These are phyloP conservation scores for Neonectria magnoliae DNA, from an alignment of 2,329 filamentous ascomycete species.

Conservation along the genomic window DNA sequence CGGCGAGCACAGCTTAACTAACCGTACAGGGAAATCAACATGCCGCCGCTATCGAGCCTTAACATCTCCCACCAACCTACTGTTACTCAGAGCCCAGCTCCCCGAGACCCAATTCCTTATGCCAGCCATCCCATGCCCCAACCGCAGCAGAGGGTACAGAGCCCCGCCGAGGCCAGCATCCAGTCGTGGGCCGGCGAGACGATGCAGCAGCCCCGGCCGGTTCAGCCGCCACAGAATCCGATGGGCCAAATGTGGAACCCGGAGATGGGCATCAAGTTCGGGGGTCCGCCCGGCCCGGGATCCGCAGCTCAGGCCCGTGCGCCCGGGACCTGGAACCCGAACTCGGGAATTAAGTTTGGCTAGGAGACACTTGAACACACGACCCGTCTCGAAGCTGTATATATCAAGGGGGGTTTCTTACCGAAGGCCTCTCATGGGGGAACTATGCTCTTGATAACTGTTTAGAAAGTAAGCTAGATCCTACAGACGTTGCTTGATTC, in stretches of 20 bases:
- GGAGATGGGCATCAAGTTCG: conserved; percentile 83
- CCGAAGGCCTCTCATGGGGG: neutral
- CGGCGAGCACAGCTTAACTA: conserved; percentile 20
- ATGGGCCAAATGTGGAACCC: conserved; percentile 71
- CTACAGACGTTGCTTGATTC: neutral
- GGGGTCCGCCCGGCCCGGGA: conserved; percentile 49
- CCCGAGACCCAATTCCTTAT: conserved; percentile 32
- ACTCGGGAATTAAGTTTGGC: conserved; percentile 66
- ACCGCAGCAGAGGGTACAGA: conserved; percentile 34
- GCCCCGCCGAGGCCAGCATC: conserved; percentile 59
- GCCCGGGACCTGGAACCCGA: conserved; percentile 67
- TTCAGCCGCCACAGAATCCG: conserved; percentile 52
- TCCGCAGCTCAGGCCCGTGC: conserved; percentile 40
- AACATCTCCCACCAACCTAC: conserved; percentile 48
- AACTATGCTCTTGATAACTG: neutral
- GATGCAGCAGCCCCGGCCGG: conserved; percentile 65
- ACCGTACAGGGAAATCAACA: conserved; percentile 58
- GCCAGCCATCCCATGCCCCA: conserved; percentile 36
- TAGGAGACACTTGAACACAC: conserved; percentile 29
- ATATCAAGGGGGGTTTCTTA: neutral
- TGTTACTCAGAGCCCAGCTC: conserved; percentile 30
- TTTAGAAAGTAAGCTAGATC: neutral
- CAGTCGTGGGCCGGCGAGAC: conserved; percentile 68
- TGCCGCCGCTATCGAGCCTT: conserved; percentile 61
- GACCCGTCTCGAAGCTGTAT: neutral